Base-by-base conservation (phyloP, 257 asterid species). In the Lavandula angustifolia region DNA sequence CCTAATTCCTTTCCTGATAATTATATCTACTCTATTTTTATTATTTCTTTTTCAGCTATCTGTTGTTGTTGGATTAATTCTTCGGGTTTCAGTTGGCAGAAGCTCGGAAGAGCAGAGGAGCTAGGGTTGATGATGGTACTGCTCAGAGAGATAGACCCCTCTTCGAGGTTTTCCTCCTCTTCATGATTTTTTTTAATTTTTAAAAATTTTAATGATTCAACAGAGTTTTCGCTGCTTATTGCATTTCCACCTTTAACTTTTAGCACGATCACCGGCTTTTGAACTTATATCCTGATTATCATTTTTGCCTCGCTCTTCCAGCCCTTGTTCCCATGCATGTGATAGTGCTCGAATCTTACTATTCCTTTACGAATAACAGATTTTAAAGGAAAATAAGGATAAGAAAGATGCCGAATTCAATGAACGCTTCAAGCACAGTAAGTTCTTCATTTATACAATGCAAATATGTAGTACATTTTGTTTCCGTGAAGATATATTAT, bases 111-210 rank as follows among this genome's bases (percentile, higher is more conserved):
- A 82, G 75, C 64, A 83, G 97, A 47, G 97, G 99, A 60, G 72
- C 90, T 74, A 84, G 99, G 71, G 83, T 89, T 31, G 99, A 92
- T 9, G 99, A 92, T 59, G 99, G 99, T 41, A 92, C 99, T 68
- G 96, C 99, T 50, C 99, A 89, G 83, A 84, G 99, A 73, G 97
- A 89, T 67, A 81, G 96, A 73, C 57, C 99, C 16, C 96, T 89
- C 47, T 87, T 54, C 79, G 96, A 92, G 96, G 96, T 88, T 33
- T 12, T 13, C 69, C 17, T 56, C 53, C 60, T 18, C 2, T 27
- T 35, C n/a, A 37, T 50, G 40, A 37, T 42, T 64, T 48, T 12
- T 35, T 6, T 31, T 55, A 35, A 29, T 12, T 62, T 9, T 32
- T 57, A 50, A 41, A 11, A 0, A 13, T 18, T 44, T 4, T 9